A percentile compares a stretch with the other conserved stretches of the same genome.
phyloP scores from a whole-genome alignment of 164 flowering plant genomes.

The Aristolochia californica region DNA sequence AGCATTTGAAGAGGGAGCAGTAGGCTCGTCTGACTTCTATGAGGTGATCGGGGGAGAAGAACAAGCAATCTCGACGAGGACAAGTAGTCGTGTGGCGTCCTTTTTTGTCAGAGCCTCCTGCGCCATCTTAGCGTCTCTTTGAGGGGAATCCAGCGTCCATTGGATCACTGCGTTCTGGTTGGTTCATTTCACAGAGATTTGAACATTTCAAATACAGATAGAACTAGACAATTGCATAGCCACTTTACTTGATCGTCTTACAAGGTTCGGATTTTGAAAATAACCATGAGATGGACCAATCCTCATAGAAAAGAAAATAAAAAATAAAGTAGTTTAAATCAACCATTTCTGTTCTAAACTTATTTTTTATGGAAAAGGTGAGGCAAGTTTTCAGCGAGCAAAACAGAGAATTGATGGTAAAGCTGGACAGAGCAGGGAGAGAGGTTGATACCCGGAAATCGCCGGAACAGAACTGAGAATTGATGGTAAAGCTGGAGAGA shows the following conservation, averaged over 20 bases:
- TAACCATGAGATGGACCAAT: too few species aligned
- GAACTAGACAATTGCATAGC: too few species aligned
- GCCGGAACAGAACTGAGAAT: neutral
- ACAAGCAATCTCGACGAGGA: conserved; percentile 66
- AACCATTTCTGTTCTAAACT: neutral
- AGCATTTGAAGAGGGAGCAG: conserved; percentile 44
- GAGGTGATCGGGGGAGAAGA: conserved; percentile 63
- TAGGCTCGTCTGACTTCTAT: conserved; percentile 59
- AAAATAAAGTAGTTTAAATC: neutral
- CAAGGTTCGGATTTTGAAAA: too few species aligned
- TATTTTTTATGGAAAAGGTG: neutral
- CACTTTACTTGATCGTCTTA: too few species aligned
- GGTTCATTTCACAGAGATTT: neutral
- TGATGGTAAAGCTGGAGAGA: neutral
- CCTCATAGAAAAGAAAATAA: neutral
- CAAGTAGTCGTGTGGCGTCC: conserved; percentile 25
- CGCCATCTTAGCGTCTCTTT: conserved; percentile 65
- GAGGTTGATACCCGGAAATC: neutral
- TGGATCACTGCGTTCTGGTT: conserved; percentile 61
- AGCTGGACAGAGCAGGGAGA: neutral
- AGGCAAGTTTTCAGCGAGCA: neutral
- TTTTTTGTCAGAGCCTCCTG: conserved; percentile 46
- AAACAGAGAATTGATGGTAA: neutral
- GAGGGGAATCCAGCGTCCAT: conserved; percentile 64
- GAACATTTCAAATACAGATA: neutral